Evolutionary conservation across 2,329 filamentous ascomycete genomes (phyloP).

Genomic region (Pezizomycotina sp.): DNA sequence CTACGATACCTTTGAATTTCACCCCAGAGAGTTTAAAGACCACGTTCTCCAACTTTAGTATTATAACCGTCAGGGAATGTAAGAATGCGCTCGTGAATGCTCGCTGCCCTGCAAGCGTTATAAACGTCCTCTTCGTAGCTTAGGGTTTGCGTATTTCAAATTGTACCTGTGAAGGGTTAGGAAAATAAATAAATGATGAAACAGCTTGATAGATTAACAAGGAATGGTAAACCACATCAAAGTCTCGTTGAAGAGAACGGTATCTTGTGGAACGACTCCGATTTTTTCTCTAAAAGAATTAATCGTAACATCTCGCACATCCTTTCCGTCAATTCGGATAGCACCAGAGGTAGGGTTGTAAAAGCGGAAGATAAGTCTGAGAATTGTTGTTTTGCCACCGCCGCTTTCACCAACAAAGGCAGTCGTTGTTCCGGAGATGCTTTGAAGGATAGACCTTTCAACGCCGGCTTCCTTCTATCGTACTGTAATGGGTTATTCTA

Average conservation of each 20-base stretch:
- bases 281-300: conserved; percentile 84
- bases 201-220: not conserved
- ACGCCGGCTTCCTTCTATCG: conserved; percentile 65
- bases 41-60: conserved; percentile 81
- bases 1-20: conserved; percentile 59
- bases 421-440: conserved; percentile 78
- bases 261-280: conserved; percentile 93
- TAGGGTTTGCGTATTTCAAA: conserved; percentile 69
- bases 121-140: conserved; percentile 68
- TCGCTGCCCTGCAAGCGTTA: conserved; percentile 67
- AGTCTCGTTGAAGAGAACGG: conserved; percentile 83
- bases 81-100: conserved; percentile 83
- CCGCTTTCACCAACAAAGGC: conserved; percentile 93
- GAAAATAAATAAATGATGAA: not conserved
- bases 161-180: conserved; percentile 53
- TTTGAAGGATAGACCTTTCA: conserved; percentile 69
- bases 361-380: conserved; percentile 89
- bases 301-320: conserved; percentile 76
- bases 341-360: conserved; percentile 70
- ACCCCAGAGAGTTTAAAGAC: conserved; percentile 69
- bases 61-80: conserved; percentile 75
- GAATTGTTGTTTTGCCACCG: conserved; percentile 91
- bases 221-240: conserved; percentile 41
- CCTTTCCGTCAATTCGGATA: conserved; percentile 68
- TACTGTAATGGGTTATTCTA: too few relatives aligned